Conservation (phyloP, 768 basidiomycete genomes). For the Coprinopsis sp. region DNA sequence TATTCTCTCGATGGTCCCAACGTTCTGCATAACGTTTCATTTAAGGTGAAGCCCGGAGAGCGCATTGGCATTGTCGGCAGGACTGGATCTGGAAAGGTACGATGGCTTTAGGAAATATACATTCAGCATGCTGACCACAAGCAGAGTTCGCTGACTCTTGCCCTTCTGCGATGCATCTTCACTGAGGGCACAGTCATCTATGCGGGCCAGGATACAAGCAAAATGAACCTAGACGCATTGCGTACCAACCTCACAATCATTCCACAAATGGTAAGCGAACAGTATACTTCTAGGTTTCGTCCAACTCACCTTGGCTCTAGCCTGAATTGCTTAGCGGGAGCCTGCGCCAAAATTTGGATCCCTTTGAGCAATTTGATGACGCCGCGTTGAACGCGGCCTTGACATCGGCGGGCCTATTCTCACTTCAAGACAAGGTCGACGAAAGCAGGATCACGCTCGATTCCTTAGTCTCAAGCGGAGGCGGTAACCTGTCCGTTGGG, state of each 20-base stretch:
- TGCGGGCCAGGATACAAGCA: conserved; percentile 43
- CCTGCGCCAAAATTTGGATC: conserved; percentile 56
- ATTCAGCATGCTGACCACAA: too few species aligned
- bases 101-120: too few species aligned
- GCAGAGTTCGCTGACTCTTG: conserved; percentile 36
- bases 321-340: conserved; percentile 34
- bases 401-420: conserved; percentile 32
- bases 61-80: conserved; percentile 49
- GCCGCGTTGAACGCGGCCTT: conserved; percentile 31
- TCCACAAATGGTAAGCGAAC: conserved; percentile 41
- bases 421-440: conserved; percentile 37
- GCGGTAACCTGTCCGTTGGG: conserved; percentile 66
- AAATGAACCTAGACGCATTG: conserved; percentile 50
- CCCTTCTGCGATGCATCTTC: conserved; percentile 49
- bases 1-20: conserved; percentile 50
- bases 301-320: conserved; percentile 9
- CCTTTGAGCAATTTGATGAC: conserved; percentile 53
- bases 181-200: conserved; percentile 50
- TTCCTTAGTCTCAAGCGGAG: conserved; percentile 42
- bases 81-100: conserved; percentile 41
- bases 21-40: conserved; percentile 47
- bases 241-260: conserved; percentile 56
- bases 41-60: conserved; percentile 49
- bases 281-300: too few species aligned
- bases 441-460: conserved; percentile 46